These are phyloP conservation scores for Calonectria crousiana DNA, from an alignment of 2,329 filamentous ascomycete species.

Conservation along the genomic window DNA sequence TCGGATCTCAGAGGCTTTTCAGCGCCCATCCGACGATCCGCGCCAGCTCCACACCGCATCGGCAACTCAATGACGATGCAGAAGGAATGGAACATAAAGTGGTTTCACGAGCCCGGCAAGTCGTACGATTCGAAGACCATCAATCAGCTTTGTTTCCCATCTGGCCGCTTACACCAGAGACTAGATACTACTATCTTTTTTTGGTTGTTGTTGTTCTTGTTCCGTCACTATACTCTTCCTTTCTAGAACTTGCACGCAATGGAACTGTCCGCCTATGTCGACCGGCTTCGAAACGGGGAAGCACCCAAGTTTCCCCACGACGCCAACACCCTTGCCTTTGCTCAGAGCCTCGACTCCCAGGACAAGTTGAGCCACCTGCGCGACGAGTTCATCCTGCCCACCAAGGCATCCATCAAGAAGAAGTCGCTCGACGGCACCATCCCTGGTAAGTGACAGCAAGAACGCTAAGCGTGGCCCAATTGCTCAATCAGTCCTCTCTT, in stretches of 20 bases:
- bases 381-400: constrained; percentile 82
- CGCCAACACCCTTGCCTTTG: constrained; percentile 62
- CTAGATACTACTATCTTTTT: background rate
- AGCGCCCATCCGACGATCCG: constrained; percentile 24
- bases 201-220: background rate
- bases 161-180: background rate
- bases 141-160: background rate
- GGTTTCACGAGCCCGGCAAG: constrained; percentile 40
- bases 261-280: constrained; percentile 54
- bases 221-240: background rate
- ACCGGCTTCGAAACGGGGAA: constrained; percentile 56
- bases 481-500: too few relatives aligned
- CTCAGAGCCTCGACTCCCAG: constrained; percentile 66
- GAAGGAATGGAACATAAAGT: constrained; percentile 42
- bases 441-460: constrained; percentile 52
- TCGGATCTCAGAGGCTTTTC: background rate
- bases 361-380: constrained; percentile 73
- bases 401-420: constrained; percentile 76
- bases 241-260: constrained; percentile 41
- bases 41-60: background rate
- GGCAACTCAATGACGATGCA: constrained; percentile 7
- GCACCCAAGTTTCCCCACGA: constrained; percentile 60
- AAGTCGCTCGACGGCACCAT: constrained; percentile 64
- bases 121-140: constrained; percentile 40
- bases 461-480: too few relatives aligned